Base-by-base conservation (phyloP, 768 basidiomycete genomes). In the Tulasnella calospora region DNA sequence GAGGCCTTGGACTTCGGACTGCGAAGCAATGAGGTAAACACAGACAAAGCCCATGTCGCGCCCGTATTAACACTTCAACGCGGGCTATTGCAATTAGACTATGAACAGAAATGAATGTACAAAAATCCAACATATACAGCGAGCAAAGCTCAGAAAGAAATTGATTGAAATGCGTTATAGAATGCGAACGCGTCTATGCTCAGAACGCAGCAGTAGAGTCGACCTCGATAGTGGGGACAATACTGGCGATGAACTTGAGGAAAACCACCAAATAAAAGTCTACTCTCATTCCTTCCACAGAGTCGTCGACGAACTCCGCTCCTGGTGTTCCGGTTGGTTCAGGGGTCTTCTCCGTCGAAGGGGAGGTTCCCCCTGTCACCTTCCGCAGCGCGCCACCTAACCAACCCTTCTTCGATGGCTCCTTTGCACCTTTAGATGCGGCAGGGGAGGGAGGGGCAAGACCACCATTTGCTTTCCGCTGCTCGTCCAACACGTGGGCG, bases 251-350 rank as follows among this genome's bases (percentile, higher is more conserved):
- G 86, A 99, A 99, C 88, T 99, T 99, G 87, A 99, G 90, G 90
- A 99, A 99, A 76, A 95, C 96, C 82, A 98, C 94, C 73, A 98
- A 89, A 84, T 99, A 99, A 85, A 98, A 98, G 85, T 99, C 98
- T 61, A 99, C 98, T 44, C 96, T 89, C 89, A 99, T 92, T 46
- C 96, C 96, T 82, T 96, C 95, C 17, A 90, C 86, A 13, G 75
- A 76, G 61, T 92, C 92, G 55, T 95, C 90, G 21, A 57, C 40
- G 36, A 81, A 84, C 27, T 82, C 84, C 4, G 91, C 92, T 1
- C 89, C 75, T 21, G 75, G 75, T 19, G 75, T 76, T 36, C 55
- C 75, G 27, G 1, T 30, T 0, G 46, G 51, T 46, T 61, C 57
- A 9, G 82, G 82, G 23, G 73, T 79, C 82, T 88, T 89, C 71